phyloP scores from a whole-genome alignment of 139 green algal species.

The Volvox reticuliferus region DNA sequence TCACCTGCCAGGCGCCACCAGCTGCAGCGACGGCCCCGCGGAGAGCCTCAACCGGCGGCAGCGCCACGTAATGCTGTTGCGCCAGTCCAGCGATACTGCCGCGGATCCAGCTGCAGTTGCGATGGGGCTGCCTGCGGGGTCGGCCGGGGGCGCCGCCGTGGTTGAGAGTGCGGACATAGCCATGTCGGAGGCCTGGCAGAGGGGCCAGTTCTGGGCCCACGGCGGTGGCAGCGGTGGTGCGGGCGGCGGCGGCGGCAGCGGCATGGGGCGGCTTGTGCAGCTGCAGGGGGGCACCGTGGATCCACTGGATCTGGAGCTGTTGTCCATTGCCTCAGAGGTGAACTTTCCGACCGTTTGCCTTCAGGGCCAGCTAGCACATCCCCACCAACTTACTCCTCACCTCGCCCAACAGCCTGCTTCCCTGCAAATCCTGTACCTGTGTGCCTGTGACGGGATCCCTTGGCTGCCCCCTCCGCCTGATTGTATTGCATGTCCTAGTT shows the following conservation, averaged over 20 bases:
- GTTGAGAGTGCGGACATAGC: background rate
- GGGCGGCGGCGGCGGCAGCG: background rate
- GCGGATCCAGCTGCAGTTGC: background rate
- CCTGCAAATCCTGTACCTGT: too few species aligned
- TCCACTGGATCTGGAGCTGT: slow-evolving; percentile 30
- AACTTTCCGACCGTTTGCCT: too few species aligned
- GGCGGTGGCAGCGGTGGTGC: background rate
- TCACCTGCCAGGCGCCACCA: background rate
- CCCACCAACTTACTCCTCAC: too few species aligned
- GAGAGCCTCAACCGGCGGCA: slow-evolving; percentile 19
- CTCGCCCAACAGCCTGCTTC: too few species aligned
- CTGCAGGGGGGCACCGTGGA: background rate
- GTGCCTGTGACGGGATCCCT: too few species aligned
- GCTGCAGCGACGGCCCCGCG: background rate
- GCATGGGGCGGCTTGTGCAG: background rate
- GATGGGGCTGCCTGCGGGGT: background rate
- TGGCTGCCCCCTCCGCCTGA: too few species aligned
- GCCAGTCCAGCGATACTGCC: background rate
- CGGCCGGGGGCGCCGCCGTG: background rate
- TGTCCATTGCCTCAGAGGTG: slow-evolving; percentile 30
- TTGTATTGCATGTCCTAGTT: too few species aligned
- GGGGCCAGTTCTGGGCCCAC: background rate
- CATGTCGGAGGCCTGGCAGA: slow-evolving; percentile 1
- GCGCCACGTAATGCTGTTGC: slow-evolving; percentile 33
- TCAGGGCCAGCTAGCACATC: too few species aligned